phyloP scores from a whole-genome alignment of 495 filamentous ascomycete genomes.

The Monascus purpureus region DNA sequence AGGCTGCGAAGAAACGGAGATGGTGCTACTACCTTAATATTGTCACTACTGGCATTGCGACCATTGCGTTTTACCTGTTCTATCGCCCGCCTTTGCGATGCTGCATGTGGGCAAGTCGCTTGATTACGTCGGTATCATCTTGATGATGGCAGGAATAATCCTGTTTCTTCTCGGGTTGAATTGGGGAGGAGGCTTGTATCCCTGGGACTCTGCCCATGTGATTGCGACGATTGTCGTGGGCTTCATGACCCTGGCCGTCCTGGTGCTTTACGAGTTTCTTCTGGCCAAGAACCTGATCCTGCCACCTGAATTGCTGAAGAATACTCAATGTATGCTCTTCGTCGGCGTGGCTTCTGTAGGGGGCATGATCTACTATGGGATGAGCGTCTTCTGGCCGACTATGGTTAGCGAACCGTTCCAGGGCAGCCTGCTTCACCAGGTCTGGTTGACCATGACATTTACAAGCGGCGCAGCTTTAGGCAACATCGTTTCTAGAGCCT shows the following conservation, averaged over 20 bases:
- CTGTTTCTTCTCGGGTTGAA: slow-evolving; percentile 34
- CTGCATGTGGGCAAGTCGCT: no score
- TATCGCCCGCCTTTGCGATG: slow-evolving; percentile 30
- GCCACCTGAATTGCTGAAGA: slow-evolving; percentile 30
- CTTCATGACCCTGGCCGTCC: slow-evolving; percentile 21
- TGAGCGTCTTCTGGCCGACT: slow-evolving; percentile 23
- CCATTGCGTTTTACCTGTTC: slow-evolving; percentile 20
- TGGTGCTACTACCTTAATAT: slow-evolving; percentile 33
- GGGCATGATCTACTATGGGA: slow-evolving; percentile 23
- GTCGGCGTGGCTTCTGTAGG: slow-evolving; percentile 21
- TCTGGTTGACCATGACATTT: slow-evolving; percentile 20
- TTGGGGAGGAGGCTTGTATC: slow-evolving; percentile 36
- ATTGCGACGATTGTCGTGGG: slow-evolving; percentile 32
- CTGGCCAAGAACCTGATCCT: slow-evolving; percentile 21
- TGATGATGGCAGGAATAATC: slow-evolving; percentile 28
- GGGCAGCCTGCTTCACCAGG: slow-evolving; percentile 16
- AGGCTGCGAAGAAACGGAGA: slow-evolving; percentile 24
- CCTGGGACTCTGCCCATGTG: slow-evolving; percentile 34
- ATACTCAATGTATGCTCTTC: slow-evolving; percentile 26
- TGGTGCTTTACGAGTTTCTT: slow-evolving; percentile 24
- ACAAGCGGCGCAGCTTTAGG: no score
- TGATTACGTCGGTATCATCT: slow-evolving; percentile 28
- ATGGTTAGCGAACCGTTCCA: slow-evolving; percentile 14
- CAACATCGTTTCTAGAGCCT: slow-evolving; percentile 4
- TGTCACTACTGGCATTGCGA: slow-evolving; percentile 20